phyloP scores from a whole-genome alignment of 805 yeast species.

The Saccharomycopsis selenospora region DNA sequence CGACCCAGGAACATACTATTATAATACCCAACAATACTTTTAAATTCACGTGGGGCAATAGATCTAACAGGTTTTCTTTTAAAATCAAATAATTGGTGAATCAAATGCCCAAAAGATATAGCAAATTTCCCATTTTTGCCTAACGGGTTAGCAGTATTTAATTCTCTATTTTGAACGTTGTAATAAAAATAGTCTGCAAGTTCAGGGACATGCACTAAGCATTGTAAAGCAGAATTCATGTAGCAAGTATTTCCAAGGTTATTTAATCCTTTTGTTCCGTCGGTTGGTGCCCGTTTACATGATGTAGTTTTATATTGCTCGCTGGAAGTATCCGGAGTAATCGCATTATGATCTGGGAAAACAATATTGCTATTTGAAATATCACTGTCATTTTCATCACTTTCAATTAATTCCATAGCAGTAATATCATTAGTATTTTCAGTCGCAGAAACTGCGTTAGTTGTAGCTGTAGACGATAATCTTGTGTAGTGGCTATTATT shows the following conservation, averaged over 20 bases:
- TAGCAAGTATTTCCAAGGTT: constrained; percentile 90
- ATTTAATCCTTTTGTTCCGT: constrained; percentile 54
- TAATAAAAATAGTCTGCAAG: constrained; percentile 66
- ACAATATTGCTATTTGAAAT: not conserved
- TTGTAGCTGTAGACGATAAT: not conserved
- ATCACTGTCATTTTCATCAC: constrained; percentile 15
- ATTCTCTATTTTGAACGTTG: constrained; percentile 52
- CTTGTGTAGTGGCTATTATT: constrained; percentile 4
- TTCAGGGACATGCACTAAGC: constrained; percentile 81
- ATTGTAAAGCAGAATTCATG: constrained; percentile 92
- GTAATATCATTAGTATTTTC: not conserved
- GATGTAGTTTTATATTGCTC: no score
- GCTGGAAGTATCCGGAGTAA: no score
- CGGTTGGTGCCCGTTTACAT: constrained; percentile 20
- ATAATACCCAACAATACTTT: constrained; percentile 67
- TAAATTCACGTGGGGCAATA: constrained; percentile 69
- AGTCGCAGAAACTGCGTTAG: not conserved
- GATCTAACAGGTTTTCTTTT: constrained; percentile 23
- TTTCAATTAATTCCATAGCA: not conserved
- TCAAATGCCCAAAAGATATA: constrained; percentile 56
- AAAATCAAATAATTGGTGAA: constrained; percentile 50
- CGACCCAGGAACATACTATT: constrained; percentile 74
- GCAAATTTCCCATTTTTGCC: constrained; percentile 86
- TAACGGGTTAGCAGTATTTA: constrained; percentile 72
- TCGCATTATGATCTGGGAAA: no score